Evolutionary conservation across 495 filamentous ascomycete species (phyloP).

Genomic region (Penicillium herquei): DNA sequence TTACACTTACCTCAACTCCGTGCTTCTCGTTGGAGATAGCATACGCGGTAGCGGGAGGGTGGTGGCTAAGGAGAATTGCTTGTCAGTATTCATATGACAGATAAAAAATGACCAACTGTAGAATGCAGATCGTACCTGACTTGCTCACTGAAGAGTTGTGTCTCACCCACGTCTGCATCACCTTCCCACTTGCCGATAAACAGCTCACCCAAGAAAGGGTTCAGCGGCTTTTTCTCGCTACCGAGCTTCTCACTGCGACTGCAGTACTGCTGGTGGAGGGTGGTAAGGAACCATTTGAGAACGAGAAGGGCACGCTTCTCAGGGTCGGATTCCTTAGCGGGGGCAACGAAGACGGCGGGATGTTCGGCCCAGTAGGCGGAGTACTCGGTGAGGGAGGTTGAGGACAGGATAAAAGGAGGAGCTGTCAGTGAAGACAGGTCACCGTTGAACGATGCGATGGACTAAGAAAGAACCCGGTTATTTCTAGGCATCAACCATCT

Average conservation of each 20-base stretch:
- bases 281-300: slow-evolving; percentile 95
- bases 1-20: slow-evolving; percentile 60
- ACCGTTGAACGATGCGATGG: slow-evolving; percentile 94
- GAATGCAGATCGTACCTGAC: slow-evolving; percentile 57
- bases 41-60: slow-evolving; percentile 96
- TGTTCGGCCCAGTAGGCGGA: slow-evolving; percentile 97
- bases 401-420: slow-evolving; percentile 92
- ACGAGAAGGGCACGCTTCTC: slow-evolving; percentile 83
- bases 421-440: slow-evolving; percentile 92
- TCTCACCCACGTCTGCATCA: slow-evolving; percentile 63
- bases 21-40: slow-evolving; percentile 82
- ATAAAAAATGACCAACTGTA: no score
- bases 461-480: slow-evolving; percentile 50
- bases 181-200: slow-evolving; percentile 82
- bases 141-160: slow-evolving; percentile 73
- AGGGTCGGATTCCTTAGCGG: slow-evolving; percentile 75
- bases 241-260: slow-evolving; percentile 87
- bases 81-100: neutral
- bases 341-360: slow-evolving; percentile 81
- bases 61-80: slow-evolving; percentile 63
- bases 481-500: neutral
- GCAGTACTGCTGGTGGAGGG: slow-evolving; percentile 91
- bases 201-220: slow-evolving; percentile 85
- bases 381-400: slow-evolving; percentile 90
- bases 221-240: slow-evolving; percentile 97